Evolutionary conservation across 2,329 filamentous ascomycete species (phyloP).

Genomic region (Canariomyces notabilis): DNA sequence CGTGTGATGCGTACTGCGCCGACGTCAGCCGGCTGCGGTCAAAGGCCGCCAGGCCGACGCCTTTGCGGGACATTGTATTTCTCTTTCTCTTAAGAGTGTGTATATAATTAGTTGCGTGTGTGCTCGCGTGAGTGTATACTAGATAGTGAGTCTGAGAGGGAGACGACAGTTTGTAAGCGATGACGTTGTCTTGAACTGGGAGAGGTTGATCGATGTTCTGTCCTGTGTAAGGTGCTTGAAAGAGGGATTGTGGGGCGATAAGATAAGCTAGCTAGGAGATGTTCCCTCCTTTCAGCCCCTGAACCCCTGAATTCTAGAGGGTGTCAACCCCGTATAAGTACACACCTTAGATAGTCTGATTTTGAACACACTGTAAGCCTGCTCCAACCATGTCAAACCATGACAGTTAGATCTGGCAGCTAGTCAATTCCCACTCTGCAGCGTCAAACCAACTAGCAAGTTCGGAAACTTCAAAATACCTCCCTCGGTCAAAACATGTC

Average conservation of each 20-base stretch:
- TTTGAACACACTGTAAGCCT: too few species aligned
- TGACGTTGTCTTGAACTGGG: slow-evolving; percentile 4
- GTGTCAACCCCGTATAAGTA: too few species aligned
- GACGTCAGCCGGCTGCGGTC: slow-evolving; percentile 78
- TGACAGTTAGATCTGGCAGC: too few species aligned
- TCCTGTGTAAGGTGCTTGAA: too few species aligned
- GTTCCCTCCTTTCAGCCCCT: background rate
- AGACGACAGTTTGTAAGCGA: background rate
- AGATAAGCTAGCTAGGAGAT: slow-evolving; percentile 11
- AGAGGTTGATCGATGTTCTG: background rate
- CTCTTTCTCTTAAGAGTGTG: background rate
- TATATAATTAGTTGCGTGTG: background rate
- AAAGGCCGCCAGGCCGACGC: slow-evolving; percentile 86
- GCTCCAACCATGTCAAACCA: too few species aligned
- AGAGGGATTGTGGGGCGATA: slow-evolving; percentile 16
- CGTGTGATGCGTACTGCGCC: slow-evolving; percentile 86
- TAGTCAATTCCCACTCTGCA: too few species aligned
- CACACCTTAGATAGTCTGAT: too few species aligned
- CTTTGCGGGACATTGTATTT: slow-evolving; percentile 62
- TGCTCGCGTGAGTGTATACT: background rate
- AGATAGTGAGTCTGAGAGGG: background rate
- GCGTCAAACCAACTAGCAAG: too few species aligned
- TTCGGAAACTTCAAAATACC: too few species aligned
- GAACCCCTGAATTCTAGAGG: background rate
- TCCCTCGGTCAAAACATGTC: too few species aligned